phyloP scores from a whole-genome alignment of 345 rosid species.

The Zanthoxylum bungeanum region DNA sequence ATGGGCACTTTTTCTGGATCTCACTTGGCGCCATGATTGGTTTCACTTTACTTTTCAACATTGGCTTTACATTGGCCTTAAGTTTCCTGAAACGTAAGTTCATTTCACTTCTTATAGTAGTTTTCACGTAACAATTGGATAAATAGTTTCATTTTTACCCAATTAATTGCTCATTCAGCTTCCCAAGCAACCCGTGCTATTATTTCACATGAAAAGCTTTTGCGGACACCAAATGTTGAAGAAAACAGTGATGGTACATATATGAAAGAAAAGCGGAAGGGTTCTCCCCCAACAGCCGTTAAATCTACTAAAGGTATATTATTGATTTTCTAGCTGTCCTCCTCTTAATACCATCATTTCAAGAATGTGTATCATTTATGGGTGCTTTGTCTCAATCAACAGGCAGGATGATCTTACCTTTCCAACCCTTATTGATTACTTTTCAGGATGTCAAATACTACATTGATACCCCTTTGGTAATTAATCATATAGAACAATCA shows the following conservation, averaged over 20 bases:
- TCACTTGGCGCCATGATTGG: not conserved
- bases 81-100: not conserved
- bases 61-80: not conserved
- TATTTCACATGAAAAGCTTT: not conserved
- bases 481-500: not conserved
- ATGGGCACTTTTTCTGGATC: not conserved
- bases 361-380: not conserved
- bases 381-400: constrained; percentile 2
- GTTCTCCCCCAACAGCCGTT: not conserved
- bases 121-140: not conserved
- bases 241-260: not conserved
- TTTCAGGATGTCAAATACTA: constrained; percentile 57
- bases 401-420: constrained; percentile 66
- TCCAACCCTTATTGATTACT: constrained; percentile 47
- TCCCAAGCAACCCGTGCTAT: not conserved
- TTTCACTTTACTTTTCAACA: not conserved
- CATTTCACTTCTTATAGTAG: not conserved
- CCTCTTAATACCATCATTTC: not conserved
- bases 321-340: not conserved
- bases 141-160: not conserved
- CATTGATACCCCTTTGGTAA: constrained; percentile 56
- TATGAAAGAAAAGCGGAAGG: constrained; percentile 1
- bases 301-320: constrained; percentile 21
- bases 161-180: not conserved
- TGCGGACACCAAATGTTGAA: not conserved